These are phyloP conservation scores for Tricholoma matsutake DNA, from an alignment of 768 basidiomycete species.

Conservation along the genomic window DNA sequence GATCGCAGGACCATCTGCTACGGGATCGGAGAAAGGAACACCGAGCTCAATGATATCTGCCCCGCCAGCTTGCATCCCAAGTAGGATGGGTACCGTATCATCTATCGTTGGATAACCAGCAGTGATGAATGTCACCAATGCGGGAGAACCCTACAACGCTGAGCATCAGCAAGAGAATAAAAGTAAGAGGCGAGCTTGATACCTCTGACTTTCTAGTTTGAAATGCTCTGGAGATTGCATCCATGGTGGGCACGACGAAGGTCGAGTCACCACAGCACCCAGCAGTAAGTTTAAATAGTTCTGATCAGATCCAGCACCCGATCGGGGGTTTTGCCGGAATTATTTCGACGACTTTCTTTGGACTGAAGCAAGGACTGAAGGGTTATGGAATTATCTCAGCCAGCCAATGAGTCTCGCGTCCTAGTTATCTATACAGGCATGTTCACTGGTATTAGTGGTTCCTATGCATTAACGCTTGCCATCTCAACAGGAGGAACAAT, in stretches of 20 bases:
- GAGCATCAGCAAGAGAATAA: neutral
- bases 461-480: neutral
- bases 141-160: slow-evolving; percentile 47
- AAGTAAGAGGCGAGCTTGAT: slow-evolving; percentile 2
- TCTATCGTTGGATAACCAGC: slow-evolving; percentile 82
- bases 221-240: slow-evolving; percentile 69
- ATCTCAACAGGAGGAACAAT: slow-evolving; percentile 68
- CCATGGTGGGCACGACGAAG: slow-evolving; percentile 44
- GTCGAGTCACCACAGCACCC: slow-evolving; percentile 3
- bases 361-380: too few relatives aligned
- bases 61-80: slow-evolving; percentile 92
- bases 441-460: neutral
- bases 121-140: slow-evolving; percentile 87
- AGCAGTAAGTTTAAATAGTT: too few relatives aligned
- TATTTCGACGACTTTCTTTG: too few relatives aligned
- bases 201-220: slow-evolving; percentile 61
- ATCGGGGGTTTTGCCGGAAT: neutral
- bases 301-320: neutral
- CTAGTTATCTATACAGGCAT: slow-evolving; percentile 81
- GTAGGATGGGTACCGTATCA: slow-evolving; percentile 83
- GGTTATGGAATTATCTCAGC: slow-evolving; percentile 47
- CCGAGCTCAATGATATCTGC: slow-evolving; percentile 95
- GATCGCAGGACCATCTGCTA: slow-evolving; percentile 92
- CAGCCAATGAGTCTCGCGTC: slow-evolving; percentile 71
- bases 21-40: slow-evolving; percentile 94